Evolutionary conservation across 495 filamentous ascomycete species (phyloP), one percentile per base, ranked within the genome.

Genomic region (Annulohypoxylon nitens): DNA sequence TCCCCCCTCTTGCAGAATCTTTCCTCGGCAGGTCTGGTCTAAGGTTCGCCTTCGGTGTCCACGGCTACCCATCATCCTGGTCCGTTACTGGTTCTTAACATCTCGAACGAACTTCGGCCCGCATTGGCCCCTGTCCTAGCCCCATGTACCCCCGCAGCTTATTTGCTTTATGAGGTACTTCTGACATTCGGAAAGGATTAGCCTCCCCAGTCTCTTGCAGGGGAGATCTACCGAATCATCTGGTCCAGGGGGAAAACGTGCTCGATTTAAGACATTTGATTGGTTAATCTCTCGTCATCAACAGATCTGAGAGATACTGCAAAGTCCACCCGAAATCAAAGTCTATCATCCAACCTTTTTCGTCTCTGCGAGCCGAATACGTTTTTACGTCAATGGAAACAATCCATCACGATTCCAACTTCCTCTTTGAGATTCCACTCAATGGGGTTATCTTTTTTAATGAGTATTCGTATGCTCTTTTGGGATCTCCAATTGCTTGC

Each of bases 161-260:
- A 33, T 36, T 64, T 67, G 11, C 23, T 30, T 20, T 33, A 47
- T 14, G 23, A 39, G 61, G 55, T 74, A 74, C 71, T 45, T 70
- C 25, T 67, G 58, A 23, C 50, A 36, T 37, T 34, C 48, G 71
- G 20, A 10, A 62, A 43, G 33, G 58, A 54, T 36, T 47, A 47
- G 41, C 62, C 39, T 47, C 9, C 36, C 18, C 67, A 71, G 67
- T 43, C 41, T 34, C 30, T 33, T 14, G 18, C 72, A 70, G 64
- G 72, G 72, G 34, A n/a, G n/a, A 54, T 71, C 53, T 75, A 59
- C 67, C 72, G 63, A 75, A 75, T 75, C 72, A 75, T 68, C 67
- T 70, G 67, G 63, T 26, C 53, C 45, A 68, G 30, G 59, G 20
- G 26, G 30, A 43, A 71, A 75, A 75, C 73, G 73, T 75, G 73